Conservation (phyloP, 805 yeast genomes). For the Hanseniaspora guilliermondii region DNA sequence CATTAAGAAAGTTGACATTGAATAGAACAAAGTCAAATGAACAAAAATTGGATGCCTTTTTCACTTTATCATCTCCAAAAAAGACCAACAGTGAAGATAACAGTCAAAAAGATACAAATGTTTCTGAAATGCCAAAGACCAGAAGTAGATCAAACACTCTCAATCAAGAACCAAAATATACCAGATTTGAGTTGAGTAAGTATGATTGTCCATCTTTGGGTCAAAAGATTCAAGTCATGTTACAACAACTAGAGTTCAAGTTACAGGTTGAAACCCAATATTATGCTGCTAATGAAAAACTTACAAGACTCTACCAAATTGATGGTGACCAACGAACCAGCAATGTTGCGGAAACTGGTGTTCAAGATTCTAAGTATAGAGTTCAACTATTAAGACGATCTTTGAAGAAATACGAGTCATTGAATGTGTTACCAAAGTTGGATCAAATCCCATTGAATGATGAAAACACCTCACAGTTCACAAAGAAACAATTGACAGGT, state of each 20-base stretch:
- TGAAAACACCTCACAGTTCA: slow-evolving; percentile 46
- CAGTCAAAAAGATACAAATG: slow-evolving; percentile 13
- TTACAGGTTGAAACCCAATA: slow-evolving; percentile 89
- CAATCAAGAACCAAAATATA: slow-evolving; percentile 32
- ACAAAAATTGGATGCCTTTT: slow-evolving; percentile 10
- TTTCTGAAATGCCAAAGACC: slow-evolving; percentile 22
- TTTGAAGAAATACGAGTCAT: slow-evolving; percentile 75
- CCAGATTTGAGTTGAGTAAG: slow-evolving; percentile 70
- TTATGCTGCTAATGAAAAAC: slow-evolving; percentile 81
- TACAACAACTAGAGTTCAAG: slow-evolving; percentile 87
- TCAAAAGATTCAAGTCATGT: slow-evolving; percentile 87
- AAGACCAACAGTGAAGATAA: neutral
- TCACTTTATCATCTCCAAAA: slow-evolving; percentile 8
- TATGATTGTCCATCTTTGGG: slow-evolving; percentile 92
- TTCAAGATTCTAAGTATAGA: slow-evolving; percentile 70
- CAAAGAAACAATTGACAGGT: slow-evolving; percentile 79
- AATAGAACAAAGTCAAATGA: neutral
- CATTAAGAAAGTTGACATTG: slow-evolving; percentile 46
- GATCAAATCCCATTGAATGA: slow-evolving; percentile 18
- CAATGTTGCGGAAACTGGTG: slow-evolving; percentile 81
- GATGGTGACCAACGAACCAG: slow-evolving; percentile 84
- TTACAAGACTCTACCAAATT: slow-evolving; percentile 69
- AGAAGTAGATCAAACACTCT: slow-evolving; percentile 29
- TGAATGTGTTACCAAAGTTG: slow-evolving; percentile 40
- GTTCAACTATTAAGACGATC: slow-evolving; percentile 74